These are phyloP conservation scores for Ceriops decandra DNA, from an alignment of 345 rosid species.

Conservation along the genomic window DNA sequence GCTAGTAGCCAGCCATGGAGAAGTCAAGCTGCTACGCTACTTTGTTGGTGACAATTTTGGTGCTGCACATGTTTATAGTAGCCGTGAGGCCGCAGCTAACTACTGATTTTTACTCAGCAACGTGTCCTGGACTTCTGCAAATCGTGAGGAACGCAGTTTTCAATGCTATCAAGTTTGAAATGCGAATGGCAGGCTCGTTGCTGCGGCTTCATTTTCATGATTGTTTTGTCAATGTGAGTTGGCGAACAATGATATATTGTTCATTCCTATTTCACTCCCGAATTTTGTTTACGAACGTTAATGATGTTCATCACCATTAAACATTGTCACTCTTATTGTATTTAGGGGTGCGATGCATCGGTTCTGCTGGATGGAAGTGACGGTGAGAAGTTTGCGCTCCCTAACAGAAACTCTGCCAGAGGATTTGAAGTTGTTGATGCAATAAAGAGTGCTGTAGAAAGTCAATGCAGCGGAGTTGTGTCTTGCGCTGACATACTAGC, in stretches of 20 bases:
- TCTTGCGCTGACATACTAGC: constrained; percentile 28
- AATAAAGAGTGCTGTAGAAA: constrained; percentile 63
- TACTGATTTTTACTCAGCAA: constrained; percentile 37
- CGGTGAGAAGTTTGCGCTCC: constrained; percentile 48
- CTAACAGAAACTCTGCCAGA: constrained; percentile 50
- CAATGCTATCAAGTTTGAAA: constrained; percentile 51
- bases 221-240: constrained; percentile 66
- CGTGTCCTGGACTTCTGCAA: constrained; percentile 47
- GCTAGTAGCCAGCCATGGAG: constrained; percentile 21
- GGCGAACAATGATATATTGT: no score
- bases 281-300: no score
- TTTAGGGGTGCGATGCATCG: constrained; percentile 66
- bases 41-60: constrained; percentile 21
- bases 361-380: constrained; percentile 50
- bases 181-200: constrained; percentile 69
- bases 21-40: constrained; percentile 17
- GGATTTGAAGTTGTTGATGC: constrained; percentile 64
- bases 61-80: constrained; percentile 28
- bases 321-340: background rate
- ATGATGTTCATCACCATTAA: background rate
- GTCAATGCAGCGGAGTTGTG: constrained; percentile 49
- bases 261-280: no score
- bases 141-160: constrained; percentile 43
- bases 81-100: constrained; percentile 46
- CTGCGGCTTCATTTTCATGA: constrained; percentile 65